Percentiles rank a stretch among this genome's conserved stretches.
These are phyloP conservation scores for Rhodotorula sp. DNA, from an alignment of 1,284 basidiomycete genomes.

Conservation along the genomic window DNA sequence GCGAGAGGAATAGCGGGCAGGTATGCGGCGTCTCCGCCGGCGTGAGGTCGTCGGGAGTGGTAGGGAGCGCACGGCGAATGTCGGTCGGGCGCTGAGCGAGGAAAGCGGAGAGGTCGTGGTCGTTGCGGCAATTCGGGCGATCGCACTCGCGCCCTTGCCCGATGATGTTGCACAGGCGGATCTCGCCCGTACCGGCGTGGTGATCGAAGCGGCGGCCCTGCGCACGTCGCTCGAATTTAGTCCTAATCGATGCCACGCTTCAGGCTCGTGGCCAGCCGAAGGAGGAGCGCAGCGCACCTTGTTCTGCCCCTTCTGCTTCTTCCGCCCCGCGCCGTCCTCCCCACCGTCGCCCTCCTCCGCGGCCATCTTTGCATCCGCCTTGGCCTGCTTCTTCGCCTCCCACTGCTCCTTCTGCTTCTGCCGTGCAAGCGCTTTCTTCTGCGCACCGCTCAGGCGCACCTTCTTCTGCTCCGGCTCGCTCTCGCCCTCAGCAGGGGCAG, in stretches of 20 bases:
- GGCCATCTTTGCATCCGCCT: slow-evolving; percentile 21
- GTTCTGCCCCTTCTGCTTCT: slow-evolving; percentile 62
- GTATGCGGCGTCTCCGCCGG: slow-evolving; percentile 52
- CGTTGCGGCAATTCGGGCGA: slow-evolving; percentile 68
- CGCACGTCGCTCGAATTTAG: no score
- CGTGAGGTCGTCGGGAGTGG: slow-evolving; percentile 58
- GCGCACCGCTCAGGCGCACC: slow-evolving; percentile 34
- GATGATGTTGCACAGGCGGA: slow-evolving; percentile 72
- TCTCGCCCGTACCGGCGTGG: slow-evolving; percentile 59
- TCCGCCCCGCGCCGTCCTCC: slow-evolving; percentile 4
- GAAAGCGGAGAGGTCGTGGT: slow-evolving; percentile 76
- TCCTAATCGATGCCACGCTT: no score
- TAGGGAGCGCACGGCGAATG: slow-evolving; percentile 59
- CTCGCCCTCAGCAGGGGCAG: background rate
- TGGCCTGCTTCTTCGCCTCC: slow-evolving; percentile 37
- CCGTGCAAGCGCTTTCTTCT: slow-evolving; percentile 39
- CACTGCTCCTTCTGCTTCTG: slow-evolving; percentile 27
- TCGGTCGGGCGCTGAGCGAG: slow-evolving; percentile 74
- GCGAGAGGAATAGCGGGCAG: slow-evolving; percentile 73
- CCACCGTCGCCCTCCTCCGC: slow-evolving; percentile 8
- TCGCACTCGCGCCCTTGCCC: slow-evolving; percentile 68
- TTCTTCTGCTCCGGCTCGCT: slow-evolving; percentile 35
- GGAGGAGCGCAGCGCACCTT: slow-evolving; percentile 59
- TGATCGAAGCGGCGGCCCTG: slow-evolving; percentile 39
- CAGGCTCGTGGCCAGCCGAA: background rate